Evolutionary conservation across 2,329 filamentous ascomycete genomes (phyloP), one percentile per base, ranked within the genome.

Genomic region (Talaromyces sp.): DNA sequence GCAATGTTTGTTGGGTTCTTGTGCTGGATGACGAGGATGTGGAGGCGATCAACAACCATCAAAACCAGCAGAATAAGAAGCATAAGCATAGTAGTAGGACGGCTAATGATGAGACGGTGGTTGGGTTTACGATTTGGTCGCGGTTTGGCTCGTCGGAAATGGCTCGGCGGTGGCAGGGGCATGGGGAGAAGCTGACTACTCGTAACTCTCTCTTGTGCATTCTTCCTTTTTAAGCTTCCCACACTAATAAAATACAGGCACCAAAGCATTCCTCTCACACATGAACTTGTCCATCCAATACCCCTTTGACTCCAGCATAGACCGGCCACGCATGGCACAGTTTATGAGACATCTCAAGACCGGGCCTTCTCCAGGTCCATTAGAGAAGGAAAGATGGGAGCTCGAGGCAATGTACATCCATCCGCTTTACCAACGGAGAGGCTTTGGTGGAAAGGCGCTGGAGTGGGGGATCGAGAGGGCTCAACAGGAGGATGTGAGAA

Each of bases 231-330:
- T n/a, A n/a, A 27, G 10, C n/a, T 51, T 14, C 4, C 1, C 1
- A 50, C n/a, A 30, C 9, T 28, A 51, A 56, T 12, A 14, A 30
- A 53, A 56, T 52, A 50, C 55, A 63, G 61, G 61, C 6, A 12
- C 60, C 5, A 60, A 57, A n/a, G 18, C 9, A 23, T 23, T 50
- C 7, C 5, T 60, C 8, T 23, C 23, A 12, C 44, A 63, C 42
- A 7, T 56, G 14, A 16, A 36, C 5, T 56, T 63, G 50, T 36
- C 57, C 27, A 4, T 63, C 8, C 52, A 34, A 18, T 63, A 63
- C 28, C 61, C 57, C 47, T 60, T 60, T 54, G 61, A 63, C 55
- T n/a, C 23, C 18, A 63, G 57, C 57, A 63, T 63, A 16, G 53
- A 60, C n/a, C 57, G 50, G n/a, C 27, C 34, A 3, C 53, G 56